Conservation (phyloP, 768 basidiomycete species). For the Russula virescens region DNA sequence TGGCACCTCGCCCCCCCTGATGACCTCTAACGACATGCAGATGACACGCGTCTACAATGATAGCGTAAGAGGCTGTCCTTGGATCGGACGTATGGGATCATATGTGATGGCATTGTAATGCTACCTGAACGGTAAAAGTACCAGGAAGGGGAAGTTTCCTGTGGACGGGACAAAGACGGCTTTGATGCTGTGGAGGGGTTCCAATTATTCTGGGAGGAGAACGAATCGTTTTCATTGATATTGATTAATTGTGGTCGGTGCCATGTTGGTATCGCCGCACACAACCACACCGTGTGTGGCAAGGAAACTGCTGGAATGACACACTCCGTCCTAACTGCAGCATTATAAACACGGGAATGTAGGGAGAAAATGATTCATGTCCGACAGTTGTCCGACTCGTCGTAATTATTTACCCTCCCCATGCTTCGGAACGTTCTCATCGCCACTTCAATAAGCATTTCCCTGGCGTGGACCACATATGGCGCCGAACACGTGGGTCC, state of each 20-base stretch:
- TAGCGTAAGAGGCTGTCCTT: constrained; percentile 20
- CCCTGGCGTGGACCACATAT: background rate
- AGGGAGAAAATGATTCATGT: background rate
- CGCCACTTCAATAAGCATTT: constrained; percentile 2
- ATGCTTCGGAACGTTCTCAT: constrained; percentile 1
- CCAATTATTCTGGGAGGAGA: background rate
- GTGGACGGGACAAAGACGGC: too few species aligned
- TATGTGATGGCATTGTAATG: background rate
- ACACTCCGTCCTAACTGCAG: too few species aligned
- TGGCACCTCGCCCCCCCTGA: constrained; percentile 11
- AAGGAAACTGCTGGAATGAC: too few species aligned
- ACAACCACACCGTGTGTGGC: too few species aligned
- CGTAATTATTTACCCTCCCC: constrained; percentile 1
- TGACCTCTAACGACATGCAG: constrained; percentile 22
- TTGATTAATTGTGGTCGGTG: too few species aligned
- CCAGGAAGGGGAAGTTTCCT: background rate
- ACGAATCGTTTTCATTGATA: background rate
- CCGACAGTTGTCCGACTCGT: background rate
- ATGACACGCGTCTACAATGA: constrained; percentile 15
- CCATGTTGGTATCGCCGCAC: too few species aligned
- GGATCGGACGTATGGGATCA: background rate
- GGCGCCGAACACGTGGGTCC: constrained; percentile 3
- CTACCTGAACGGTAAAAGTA: background rate
- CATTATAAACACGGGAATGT: too few species aligned
- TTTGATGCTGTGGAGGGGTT: background rate